phyloP scores from a whole-genome alignment of 176 grass and related monocot species.

The Avena eriantha region DNA sequence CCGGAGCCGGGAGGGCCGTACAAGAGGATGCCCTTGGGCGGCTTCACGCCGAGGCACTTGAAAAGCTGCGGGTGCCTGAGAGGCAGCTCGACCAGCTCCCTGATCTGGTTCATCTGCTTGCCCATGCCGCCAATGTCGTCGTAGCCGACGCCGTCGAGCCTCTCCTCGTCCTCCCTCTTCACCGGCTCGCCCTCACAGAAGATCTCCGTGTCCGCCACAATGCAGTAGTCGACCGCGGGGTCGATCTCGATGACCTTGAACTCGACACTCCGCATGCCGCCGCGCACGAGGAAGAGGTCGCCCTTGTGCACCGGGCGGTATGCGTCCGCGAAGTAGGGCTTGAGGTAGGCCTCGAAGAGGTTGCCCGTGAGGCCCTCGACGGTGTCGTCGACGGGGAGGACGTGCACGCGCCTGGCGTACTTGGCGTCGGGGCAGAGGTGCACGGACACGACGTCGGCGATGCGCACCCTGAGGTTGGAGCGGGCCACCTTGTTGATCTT shows the following conservation, averaged over 20 bases:
- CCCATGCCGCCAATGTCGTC: slow-evolving; percentile 71
- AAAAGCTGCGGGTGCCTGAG: too few relatives aligned
- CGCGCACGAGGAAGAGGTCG: too few relatives aligned
- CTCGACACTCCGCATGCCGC: too few relatives aligned
- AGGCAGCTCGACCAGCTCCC: too few relatives aligned
- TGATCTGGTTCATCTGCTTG: slow-evolving; percentile 64
- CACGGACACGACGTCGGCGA: slow-evolving; percentile 68
- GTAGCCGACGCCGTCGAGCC: slow-evolving; percentile 44
- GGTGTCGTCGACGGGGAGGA: slow-evolving; percentile 73
- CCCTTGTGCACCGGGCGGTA: too few relatives aligned
- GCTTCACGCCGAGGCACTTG: slow-evolving; percentile 60
- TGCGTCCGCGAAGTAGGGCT: slow-evolving; percentile 51
- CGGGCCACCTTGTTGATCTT: slow-evolving; percentile 56
- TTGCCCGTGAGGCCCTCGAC: slow-evolving; percentile 56
- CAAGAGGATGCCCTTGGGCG: slow-evolving; percentile 63
- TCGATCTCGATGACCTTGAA: too few relatives aligned
- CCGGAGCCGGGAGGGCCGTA: too few relatives aligned
- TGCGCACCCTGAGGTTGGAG: slow-evolving; percentile 68
- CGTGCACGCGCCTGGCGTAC: slow-evolving; percentile 56
- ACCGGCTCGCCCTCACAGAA: slow-evolving; percentile 58
- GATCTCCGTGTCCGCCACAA: slow-evolving; percentile 45
- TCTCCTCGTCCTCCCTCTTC: too few relatives aligned
- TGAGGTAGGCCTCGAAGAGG: slow-evolving; percentile 68
- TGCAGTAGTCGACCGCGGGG: slow-evolving; percentile 15
- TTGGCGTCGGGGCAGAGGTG: slow-evolving; percentile 58